A percentile compares a stretch with the other conserved stretches of the same genome.
Conservation (phyloP, 2,329 filamentous ascomycete genomes). For the Neopestalotiopsis rosae region DNA sequence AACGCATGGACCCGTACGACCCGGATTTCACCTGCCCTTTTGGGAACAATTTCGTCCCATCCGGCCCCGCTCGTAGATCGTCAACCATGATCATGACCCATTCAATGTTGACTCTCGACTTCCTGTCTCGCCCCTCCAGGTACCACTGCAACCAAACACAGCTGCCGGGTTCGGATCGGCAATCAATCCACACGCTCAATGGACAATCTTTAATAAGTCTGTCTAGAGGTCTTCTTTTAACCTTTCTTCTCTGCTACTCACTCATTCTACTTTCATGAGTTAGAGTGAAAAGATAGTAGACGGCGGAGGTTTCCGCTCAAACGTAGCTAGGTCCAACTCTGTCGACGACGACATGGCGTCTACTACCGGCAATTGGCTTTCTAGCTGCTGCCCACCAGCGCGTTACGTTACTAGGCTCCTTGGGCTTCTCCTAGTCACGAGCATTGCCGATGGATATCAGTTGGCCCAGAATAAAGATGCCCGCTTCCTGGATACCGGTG, state of each 20-base stretch:
- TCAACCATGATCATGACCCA: not conserved
- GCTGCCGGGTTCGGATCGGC: not conserved
- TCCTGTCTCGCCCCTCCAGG: not conserved
- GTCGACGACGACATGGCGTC: not conserved
- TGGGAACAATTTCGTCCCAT: not conserved
- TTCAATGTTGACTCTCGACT: not conserved
- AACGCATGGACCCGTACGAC: not conserved
- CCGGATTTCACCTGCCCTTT: slow-evolving; percentile 3
- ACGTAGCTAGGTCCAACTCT: not conserved
- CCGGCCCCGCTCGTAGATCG: not conserved
- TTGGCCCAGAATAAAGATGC: slow-evolving; percentile 2
- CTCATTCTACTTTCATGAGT: not conserved
- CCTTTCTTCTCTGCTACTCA: not conserved
- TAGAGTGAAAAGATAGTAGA: not conserved
- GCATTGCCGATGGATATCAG: not conserved
- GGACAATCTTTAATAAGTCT: not conserved
- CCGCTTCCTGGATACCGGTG: not conserved
- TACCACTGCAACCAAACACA: not conserved
- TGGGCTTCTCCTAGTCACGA: not conserved
- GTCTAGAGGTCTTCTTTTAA: not conserved
- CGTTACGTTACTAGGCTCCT: not conserved
- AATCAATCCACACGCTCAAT: not conserved
- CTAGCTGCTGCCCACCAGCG: not conserved
- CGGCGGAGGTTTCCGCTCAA: not conserved
- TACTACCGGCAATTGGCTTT: not conserved